phyloP scores from a whole-genome alignment of 805 yeast genomes.

The Candida taoyuanica region DNA sequence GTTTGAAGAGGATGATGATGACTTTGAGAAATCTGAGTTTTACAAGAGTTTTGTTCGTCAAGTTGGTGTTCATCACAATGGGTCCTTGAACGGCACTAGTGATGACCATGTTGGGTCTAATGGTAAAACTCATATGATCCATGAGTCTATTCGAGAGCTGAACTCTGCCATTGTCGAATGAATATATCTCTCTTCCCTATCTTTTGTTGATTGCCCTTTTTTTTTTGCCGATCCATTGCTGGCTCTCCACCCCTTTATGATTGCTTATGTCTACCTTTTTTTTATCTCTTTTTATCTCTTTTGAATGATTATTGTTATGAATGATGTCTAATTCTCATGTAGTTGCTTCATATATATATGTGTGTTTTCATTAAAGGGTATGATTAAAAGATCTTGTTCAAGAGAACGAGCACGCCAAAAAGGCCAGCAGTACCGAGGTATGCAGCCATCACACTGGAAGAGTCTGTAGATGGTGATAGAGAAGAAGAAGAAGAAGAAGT shows the following conservation, averaged over 20 bases:
- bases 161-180: conserved; percentile 7
- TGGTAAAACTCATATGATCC: conserved; percentile 6
- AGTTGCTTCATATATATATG: background rate
- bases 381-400: conserved; percentile 5
- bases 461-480: too few species aligned
- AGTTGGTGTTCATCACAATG: conserved; percentile 18
- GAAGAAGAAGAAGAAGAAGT: too few species aligned
- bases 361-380: background rate
- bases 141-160: conserved; percentile 13
- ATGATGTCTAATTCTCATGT: background rate
- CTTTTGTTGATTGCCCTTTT: too few species aligned
- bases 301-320: conserved; percentile 1
- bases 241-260: too few species aligned
- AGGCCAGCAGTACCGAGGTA: conserved; percentile 7
- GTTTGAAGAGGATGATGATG: conserved; percentile 21
- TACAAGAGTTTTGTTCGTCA: conserved; percentile 21
- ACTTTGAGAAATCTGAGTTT: conserved; percentile 20
- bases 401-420: background rate
- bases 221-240: too few species aligned
- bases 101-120: background rate
- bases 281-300: background rate
- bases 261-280: too few species aligned
- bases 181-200: too few species aligned
- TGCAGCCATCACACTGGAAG: conserved; percentile 1
- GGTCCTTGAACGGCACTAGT: background rate